Conservation (phyloP, 805 yeast species). For the Wickerhamomyces strasburgensis region DNA sequence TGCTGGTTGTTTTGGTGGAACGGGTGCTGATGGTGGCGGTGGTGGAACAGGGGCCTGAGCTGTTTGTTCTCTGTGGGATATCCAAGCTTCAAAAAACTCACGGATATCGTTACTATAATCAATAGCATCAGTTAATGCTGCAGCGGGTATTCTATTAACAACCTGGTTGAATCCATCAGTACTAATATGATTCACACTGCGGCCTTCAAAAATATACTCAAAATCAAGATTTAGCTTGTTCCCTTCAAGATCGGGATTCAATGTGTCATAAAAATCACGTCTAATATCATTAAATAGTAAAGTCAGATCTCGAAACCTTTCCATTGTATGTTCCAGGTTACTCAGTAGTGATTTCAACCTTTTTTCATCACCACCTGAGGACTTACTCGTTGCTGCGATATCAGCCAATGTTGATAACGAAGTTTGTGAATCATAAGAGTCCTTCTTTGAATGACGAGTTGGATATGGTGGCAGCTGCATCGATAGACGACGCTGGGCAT, state of each 20-base stretch:
- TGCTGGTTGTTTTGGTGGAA: not conserved
- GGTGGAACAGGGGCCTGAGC: not conserved
- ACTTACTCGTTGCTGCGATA: conserved; percentile 17
- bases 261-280: conserved; percentile 13
- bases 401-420: conserved; percentile 25
- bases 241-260: conserved; percentile 3
- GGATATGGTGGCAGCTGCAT: conserved; percentile 14
- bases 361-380: too few relatives aligned
- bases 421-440: conserved; percentile 22
- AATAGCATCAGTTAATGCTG: conserved; percentile 4
- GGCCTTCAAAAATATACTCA: not conserved
- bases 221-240: not conserved
- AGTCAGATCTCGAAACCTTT: conserved; percentile 10
- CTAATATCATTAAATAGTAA: conserved; percentile 17
- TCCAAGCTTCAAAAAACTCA: conserved; percentile 12
- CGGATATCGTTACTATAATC: conserved; percentile 4
- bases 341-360: conserved; percentile 5
- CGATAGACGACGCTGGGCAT: conserved; percentile 9
- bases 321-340: conserved; percentile 11
- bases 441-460: conserved; percentile 11
- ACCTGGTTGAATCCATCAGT: conserved; percentile 2
- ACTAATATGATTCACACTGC: not conserved
- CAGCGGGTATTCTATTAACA: conserved; percentile 5
- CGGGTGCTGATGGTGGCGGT: not conserved
- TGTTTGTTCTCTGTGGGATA: conserved; percentile 6